phyloP scores from a whole-genome alignment of 805 yeast species.

The Sungouiozyma intestinalis region DNA sequence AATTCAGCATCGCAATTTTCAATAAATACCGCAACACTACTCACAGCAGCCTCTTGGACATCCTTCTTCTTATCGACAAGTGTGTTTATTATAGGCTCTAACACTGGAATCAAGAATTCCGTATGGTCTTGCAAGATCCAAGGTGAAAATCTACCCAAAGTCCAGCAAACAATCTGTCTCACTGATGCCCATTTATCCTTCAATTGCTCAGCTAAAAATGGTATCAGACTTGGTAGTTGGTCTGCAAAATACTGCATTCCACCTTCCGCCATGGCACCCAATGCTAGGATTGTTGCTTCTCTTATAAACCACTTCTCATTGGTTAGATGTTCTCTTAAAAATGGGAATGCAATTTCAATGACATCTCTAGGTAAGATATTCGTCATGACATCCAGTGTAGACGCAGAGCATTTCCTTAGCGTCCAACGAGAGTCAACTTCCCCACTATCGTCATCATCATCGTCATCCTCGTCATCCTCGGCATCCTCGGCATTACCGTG shows the following conservation, averaged over 20 bases:
- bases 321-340: constrained; percentile 58
- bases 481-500: constrained; percentile 49
- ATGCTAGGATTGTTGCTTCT: constrained; percentile 87
- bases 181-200: constrained; percentile 72
- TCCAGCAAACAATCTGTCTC: constrained; percentile 93
- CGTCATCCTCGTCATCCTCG: constrained; percentile 53
- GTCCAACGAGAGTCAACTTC: constrained; percentile 75
- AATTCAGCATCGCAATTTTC: constrained; percentile 60
- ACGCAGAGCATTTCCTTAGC: constrained; percentile 87
- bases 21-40: constrained; percentile 73
- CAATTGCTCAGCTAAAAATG: constrained; percentile 72
- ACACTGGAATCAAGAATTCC: constrained; percentile 61
- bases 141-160: constrained; percentile 69
- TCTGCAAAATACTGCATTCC: constrained; percentile 61
- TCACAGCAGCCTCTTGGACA: constrained; percentile 93
- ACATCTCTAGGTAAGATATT: constrained; percentile 57
- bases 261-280: constrained; percentile 92
- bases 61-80: constrained; percentile 76
- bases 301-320: constrained; percentile 77
- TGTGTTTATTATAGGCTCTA: constrained; percentile 65
- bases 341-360: constrained; percentile 58
- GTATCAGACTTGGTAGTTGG: constrained; percentile 71
- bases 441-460: constrained; percentile 63
- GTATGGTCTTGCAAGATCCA: constrained; percentile 76
- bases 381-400: constrained; percentile 78